Evolutionary conservation across 345 rosid genomes (phyloP).

Genomic region (Trapa incisa): DNA sequence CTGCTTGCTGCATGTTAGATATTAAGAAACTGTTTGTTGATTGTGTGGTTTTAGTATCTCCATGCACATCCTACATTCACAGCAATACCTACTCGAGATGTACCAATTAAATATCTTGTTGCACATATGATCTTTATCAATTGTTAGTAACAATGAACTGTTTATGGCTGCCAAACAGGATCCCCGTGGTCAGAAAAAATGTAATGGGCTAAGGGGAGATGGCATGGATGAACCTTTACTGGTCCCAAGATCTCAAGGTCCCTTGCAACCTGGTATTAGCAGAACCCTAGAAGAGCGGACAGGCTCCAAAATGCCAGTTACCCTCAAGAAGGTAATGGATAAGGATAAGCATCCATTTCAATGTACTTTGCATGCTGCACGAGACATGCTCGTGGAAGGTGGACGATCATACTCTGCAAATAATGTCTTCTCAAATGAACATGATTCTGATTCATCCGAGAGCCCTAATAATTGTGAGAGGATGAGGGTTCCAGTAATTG

Average conservation of each 20-base stretch:
- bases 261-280: constrained; percentile 29
- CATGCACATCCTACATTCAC: too few relatives aligned
- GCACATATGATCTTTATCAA: not conserved
- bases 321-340: constrained; percentile 35
- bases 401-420: constrained; percentile 29
- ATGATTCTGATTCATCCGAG: constrained; percentile 17
- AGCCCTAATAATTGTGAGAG: constrained; percentile 20
- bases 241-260: constrained; percentile 17
- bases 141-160: not conserved
- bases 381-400: constrained; percentile 33
- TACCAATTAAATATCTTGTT: not conserved
- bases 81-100: not conserved
- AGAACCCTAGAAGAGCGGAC: constrained; percentile 50
- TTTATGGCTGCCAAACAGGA: constrained; percentile 19
- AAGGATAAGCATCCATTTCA: constrained; percentile 22
- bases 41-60: not conserved
- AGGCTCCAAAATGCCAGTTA: constrained; percentile 45
- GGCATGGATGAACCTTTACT: constrained; percentile 17
- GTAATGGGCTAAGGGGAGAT: constrained; percentile 24
- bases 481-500: constrained; percentile 16
- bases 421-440: constrained; percentile 11
- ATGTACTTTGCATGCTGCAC: constrained; percentile 33
- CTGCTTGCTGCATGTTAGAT: not conserved
- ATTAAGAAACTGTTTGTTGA: not conserved
- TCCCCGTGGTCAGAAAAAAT: constrained; percentile 23